These are phyloP conservation scores for Ambrosia trifida DNA, from an alignment of 129 eudicot genomes.

Conservation along the genomic window DNA sequence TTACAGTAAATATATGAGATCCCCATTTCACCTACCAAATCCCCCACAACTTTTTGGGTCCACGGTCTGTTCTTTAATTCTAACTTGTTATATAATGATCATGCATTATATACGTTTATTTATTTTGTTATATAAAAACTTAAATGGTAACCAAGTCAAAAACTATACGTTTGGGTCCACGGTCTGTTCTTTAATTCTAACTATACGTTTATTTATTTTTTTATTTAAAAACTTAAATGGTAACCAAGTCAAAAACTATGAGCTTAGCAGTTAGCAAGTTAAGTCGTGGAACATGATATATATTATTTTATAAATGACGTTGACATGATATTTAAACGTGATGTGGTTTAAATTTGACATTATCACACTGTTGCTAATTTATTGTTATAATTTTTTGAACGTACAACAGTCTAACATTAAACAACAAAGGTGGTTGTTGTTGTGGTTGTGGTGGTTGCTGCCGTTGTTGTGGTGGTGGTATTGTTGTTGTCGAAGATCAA, in stretches of 20 bases:
- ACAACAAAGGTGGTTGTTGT: no score
- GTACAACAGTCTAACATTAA: no score
- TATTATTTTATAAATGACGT: no score
- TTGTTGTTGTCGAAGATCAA: no score
- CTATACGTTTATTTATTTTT: background rate
- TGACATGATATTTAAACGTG: background rate
- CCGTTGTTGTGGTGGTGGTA: no score
- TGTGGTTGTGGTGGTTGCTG: no score
- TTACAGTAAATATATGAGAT: background rate
- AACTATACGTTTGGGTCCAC: slow-evolving; percentile 33
- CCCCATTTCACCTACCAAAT: slow-evolving; percentile 35
- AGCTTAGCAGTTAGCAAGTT: slow-evolving; percentile 6
- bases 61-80: slow-evolving; percentile 13
- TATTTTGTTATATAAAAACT: background rate
- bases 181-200: slow-evolving; percentile 1
- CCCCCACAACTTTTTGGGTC: slow-evolving; percentile 22
- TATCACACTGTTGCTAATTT: no score
- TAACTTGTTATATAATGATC: background rate
- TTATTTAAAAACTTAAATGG: background rate
- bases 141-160: background rate
- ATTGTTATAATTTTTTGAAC: no score
- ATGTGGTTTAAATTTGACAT: no score
- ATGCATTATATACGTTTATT: background rate
- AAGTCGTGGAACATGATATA: background rate
- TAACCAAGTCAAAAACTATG: background rate